Evolutionary conservation across 345 rosid genomes (phyloP).

Genomic region (Erucastrum elatum): DNA sequence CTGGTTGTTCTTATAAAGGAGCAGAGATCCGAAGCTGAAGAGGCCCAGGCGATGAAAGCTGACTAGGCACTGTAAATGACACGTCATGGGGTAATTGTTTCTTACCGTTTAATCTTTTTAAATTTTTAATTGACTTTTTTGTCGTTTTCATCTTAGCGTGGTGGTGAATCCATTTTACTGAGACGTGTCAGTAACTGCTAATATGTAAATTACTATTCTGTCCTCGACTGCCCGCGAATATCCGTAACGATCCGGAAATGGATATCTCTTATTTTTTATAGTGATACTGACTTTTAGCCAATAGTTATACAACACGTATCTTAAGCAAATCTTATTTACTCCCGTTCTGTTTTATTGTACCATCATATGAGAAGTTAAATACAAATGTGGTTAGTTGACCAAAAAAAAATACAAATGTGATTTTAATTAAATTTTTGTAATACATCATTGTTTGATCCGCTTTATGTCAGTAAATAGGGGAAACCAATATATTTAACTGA

Average conservation of each 20-base stretch:
- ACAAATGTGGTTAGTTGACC: neutral
- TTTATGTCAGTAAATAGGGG: constrained; percentile 30
- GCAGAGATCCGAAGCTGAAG: constrained; percentile 29
- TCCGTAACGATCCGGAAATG: constrained; percentile 26
- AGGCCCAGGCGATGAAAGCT: constrained; percentile 28
- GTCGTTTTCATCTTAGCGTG: constrained; percentile 30
- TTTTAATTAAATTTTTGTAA: neutral
- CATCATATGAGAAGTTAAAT: neutral
- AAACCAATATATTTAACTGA: constrained; percentile 22
- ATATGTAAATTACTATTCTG: neutral
- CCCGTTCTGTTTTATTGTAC: neutral
- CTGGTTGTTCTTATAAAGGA: constrained; percentile 43
- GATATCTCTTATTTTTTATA: neutral
- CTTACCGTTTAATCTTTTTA: constrained; percentile 13
- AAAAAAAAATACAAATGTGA: neutral
- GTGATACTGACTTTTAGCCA: constrained; percentile 5
- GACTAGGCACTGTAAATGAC: constrained; percentile 40
- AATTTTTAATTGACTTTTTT: constrained; percentile 2
- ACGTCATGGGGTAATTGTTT: constrained; percentile 25
- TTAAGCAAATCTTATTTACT: constrained; percentile 10
- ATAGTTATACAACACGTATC: neutral
- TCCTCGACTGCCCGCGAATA: constrained; percentile 38
- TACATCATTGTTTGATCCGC: constrained; percentile 17
- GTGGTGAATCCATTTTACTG: constrained; percentile 41
- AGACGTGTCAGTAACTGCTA: constrained; percentile 42